These are phyloP conservation scores for Ustilago bromivora DNA, from an alignment of 1,284 basidiomycete species.

Conservation along the genomic window DNA sequence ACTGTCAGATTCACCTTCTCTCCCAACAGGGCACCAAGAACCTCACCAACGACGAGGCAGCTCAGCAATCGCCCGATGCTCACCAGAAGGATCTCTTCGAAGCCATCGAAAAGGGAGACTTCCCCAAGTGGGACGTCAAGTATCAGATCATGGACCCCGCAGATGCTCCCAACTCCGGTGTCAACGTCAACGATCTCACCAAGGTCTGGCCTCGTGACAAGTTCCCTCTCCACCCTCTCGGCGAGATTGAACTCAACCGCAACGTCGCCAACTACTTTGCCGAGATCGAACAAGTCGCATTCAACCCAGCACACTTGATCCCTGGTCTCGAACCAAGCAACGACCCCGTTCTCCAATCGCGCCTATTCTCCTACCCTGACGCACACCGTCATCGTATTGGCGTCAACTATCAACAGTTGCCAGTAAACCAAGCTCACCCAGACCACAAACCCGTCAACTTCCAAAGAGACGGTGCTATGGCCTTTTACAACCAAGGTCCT, in stretches of 20 bases:
- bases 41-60: constrained; percentile 49
- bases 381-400: constrained; percentile 83
- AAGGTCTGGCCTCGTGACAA: constrained; percentile 54
- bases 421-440: constrained; percentile 52
- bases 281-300: constrained; percentile 62
- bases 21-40: constrained; percentile 56
- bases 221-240: constrained; percentile 56
- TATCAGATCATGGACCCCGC: constrained; percentile 56
- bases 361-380: constrained; percentile 75
- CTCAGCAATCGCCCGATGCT: constrained; percentile 42
- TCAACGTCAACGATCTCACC: constrained; percentile 61
- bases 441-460: constrained; percentile 47
- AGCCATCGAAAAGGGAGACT: constrained; percentile 61
- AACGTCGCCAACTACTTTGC: constrained; percentile 65
- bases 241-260: constrained; percentile 58
- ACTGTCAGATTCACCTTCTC: constrained; percentile 56
- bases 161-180: constrained; percentile 35
- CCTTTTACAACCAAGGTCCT: constrained; percentile 58
- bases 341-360: constrained; percentile 64
- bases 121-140: constrained; percentile 65
- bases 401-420: constrained; percentile 62
- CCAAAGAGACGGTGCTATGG: constrained; percentile 54
- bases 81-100: constrained; percentile 62
- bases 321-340: constrained; percentile 59
- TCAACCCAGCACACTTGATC: constrained; percentile 56